Conservation (phyloP, 1,139 yeast genomes). For the Candida sp. region DNA sequence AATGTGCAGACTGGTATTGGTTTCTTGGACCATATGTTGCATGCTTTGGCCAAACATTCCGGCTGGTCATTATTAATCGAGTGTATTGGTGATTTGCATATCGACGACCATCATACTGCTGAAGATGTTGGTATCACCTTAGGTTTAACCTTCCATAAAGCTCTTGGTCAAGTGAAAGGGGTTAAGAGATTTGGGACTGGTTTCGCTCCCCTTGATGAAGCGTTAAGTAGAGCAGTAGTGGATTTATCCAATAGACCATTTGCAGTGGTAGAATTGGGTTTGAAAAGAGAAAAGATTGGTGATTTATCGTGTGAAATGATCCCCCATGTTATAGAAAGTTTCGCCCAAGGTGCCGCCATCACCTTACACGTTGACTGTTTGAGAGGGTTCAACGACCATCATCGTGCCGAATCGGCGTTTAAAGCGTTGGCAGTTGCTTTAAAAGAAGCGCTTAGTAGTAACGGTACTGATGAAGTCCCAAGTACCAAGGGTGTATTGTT, state of each 20-base stretch:
- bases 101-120: slow-evolving; percentile 96
- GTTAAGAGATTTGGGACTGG: slow-evolving; percentile 93
- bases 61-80: slow-evolving; percentile 94
- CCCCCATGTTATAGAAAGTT: slow-evolving; percentile 92
- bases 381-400: slow-evolving; percentile 94
- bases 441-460: slow-evolving; percentile 76
- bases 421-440: slow-evolving; percentile 93
- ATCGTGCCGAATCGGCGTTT: slow-evolving; percentile 93
- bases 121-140: slow-evolving; percentile 94
- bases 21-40: slow-evolving; percentile 95
- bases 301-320: slow-evolving; percentile 94
- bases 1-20: slow-evolving; percentile 90
- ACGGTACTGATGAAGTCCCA: slow-evolving; percentile 90
- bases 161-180: slow-evolving; percentile 86
- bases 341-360: slow-evolving; percentile 87
- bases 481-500: slow-evolving; percentile 93
- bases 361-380: slow-evolving; percentile 94
- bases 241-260: slow-evolving; percentile 91
- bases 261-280: slow-evolving; percentile 85
- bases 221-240: slow-evolving; percentile 89
- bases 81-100: slow-evolving; percentile 91
- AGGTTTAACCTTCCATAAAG: slow-evolving; percentile 86
- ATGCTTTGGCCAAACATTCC: slow-evolving; percentile 92
- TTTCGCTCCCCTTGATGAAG: slow-evolving; percentile 96
- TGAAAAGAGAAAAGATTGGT: slow-evolving; percentile 90